Evolutionary conservation across 2,329 filamentous ascomycete genomes (phyloP).

Genomic region (Paracorniculantispora psalliotae): DNA sequence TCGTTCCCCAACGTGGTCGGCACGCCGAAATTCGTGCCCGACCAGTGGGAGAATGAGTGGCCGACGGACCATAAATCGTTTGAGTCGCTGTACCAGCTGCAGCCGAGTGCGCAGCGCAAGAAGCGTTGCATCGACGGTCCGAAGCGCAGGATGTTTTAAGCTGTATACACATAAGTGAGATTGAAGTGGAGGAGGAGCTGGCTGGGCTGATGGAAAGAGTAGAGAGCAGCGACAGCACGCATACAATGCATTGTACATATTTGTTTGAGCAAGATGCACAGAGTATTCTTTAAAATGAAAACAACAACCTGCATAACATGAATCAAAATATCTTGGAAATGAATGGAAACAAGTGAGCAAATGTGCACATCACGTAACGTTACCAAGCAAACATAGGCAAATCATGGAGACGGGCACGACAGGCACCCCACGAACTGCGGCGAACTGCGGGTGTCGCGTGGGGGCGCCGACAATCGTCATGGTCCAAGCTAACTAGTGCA

Average conservation of each 20-base stretch:
- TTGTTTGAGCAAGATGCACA: not conserved
- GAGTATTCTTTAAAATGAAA: not conserved
- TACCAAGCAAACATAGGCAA: not conserved
- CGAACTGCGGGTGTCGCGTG: not conserved
- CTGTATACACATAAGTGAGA: not conserved
- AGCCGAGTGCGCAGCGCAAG: conserved; percentile 1
- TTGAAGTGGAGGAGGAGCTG: not conserved
- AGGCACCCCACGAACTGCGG: no score
- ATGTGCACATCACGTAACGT: not conserved
- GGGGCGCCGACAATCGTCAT: not conserved
- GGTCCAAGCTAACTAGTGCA: not conserved
- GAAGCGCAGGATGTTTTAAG: not conserved
- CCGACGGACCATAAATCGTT: conserved; percentile 36
- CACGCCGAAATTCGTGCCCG: conserved; percentile 27
- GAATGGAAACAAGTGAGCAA: no score
- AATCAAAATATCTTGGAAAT: not conserved
- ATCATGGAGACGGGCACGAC: no score
- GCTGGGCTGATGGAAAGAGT: not conserved
- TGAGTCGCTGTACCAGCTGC: conserved; percentile 25
- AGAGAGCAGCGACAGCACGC: no score
- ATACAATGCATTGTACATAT: not conserved
- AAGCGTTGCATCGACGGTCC: not conserved
- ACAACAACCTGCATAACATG: not conserved
- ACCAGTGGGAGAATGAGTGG: conserved; percentile 36
- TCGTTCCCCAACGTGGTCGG: conserved; percentile 30